Conservation (phyloP, 805 yeast species). For the Sugiyamaella qingdaonensis region DNA sequence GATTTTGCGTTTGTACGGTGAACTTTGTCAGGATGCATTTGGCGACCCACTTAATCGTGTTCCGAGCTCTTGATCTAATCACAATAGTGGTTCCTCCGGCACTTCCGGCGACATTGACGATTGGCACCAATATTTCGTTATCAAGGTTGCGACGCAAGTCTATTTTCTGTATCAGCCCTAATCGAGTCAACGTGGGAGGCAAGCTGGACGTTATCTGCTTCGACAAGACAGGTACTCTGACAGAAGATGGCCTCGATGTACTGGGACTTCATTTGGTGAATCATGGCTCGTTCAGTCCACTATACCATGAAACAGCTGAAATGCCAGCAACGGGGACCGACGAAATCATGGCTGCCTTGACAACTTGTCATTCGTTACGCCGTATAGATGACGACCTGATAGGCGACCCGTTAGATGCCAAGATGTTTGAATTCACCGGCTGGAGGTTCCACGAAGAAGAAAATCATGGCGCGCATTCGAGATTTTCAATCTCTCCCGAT, state of each 20-base stretch:
- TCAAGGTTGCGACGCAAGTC: conserved; percentile 61
- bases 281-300: conserved; percentile 20
- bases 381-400: conserved; percentile 70
- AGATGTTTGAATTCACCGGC: conserved; percentile 86
- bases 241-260: conserved; percentile 94
- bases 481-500: conserved; percentile 15
- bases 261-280: conserved; percentile 51
- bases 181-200: conserved; percentile 94
- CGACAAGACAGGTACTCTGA: conserved; percentile 95
- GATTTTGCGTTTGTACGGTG: conserved; percentile 77
- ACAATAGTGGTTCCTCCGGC: conserved; percentile 99
- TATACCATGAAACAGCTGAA: conserved; percentile 6
- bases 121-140: conserved; percentile 92
- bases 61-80: conserved; percentile 88
- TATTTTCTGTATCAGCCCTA: conserved; percentile 90
- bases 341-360: conserved; percentile 46
- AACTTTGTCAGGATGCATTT: conserved; percentile 78
- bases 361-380: conserved; percentile 85
- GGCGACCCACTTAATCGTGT: conserved; percentile 61
- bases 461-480: conserved; percentile 14
- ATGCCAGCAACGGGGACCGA: conserved; percentile 3
- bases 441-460: conserved; percentile 73
- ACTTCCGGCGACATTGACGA: conserved; percentile 92
- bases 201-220: conserved; percentile 85
- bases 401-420: conserved; percentile 91